Conservation (phyloP, 2,329 filamentous ascomycete genomes). For the Tolypocladium nubicola region DNA sequence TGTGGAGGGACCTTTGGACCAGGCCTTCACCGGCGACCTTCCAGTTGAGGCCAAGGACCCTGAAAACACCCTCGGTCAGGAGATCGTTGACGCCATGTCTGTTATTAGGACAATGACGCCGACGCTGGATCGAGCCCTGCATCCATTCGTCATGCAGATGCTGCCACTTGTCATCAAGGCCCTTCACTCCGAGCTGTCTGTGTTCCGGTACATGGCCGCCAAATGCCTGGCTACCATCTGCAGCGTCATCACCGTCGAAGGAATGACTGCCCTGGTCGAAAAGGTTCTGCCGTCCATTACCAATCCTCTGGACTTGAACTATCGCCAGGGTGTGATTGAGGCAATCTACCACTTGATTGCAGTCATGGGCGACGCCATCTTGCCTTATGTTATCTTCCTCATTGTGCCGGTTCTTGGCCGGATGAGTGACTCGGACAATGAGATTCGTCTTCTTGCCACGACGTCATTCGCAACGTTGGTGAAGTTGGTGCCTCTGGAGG, state of each 20-base stretch:
- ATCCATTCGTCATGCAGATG: conserved; percentile 71
- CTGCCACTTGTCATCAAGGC: conserved; percentile 81
- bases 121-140: conserved; percentile 66
- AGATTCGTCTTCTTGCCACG: conserved; percentile 86
- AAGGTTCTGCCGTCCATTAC: conserved; percentile 85
- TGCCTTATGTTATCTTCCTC: conserved; percentile 97
- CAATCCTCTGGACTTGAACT: conserved; percentile 79
- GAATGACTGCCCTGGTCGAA: conserved; percentile 92
- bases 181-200: conserved; percentile 76
- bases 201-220: conserved; percentile 91
- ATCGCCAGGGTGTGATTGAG: conserved; percentile 88
- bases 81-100: conserved; percentile 88
- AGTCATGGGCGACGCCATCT: conserved; percentile 91
- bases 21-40: conserved; percentile 62
- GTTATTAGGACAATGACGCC: conserved; percentile 86
- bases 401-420: conserved; percentile 93
- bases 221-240: conserved; percentile 97
- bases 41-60: conserved; percentile 65
- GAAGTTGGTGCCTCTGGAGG: conserved; percentile 92
- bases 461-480: conserved; percentile 96
- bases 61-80: conserved; percentile 70
- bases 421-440: conserved; percentile 97
- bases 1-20: conserved; percentile 70
- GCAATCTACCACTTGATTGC: conserved; percentile 94
- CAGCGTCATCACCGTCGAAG: conserved; percentile 88